These are phyloP conservation scores for Clitopilus passeckerianus DNA, from an alignment of 768 basidiomycete species.

Conservation along the genomic window DNA sequence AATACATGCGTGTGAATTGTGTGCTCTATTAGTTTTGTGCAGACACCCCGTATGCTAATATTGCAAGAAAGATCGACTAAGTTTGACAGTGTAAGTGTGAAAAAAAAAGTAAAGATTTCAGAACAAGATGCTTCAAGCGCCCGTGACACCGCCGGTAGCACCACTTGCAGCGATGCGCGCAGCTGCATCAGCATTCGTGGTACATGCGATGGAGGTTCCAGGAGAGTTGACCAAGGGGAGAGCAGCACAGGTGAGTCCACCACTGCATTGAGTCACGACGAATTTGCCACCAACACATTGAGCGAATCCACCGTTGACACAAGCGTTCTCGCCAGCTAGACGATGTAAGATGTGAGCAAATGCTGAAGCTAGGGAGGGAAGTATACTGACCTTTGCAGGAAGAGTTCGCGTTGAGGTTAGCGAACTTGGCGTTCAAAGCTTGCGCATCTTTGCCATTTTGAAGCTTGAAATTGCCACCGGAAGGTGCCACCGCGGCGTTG, in stretches of 20 bases:
- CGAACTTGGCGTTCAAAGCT: constrained; percentile 47
- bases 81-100: not conserved
- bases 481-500: constrained; percentile 3
- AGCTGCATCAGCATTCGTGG: constrained; percentile 37
- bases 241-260: constrained; percentile 36
- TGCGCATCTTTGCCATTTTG: constrained; percentile 49
- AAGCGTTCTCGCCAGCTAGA: constrained; percentile 37
- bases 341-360: constrained; percentile 22
- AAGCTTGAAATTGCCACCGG: constrained; percentile 25
- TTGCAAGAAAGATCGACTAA: not conserved
- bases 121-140: constrained; percentile 12
- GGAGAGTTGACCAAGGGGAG: constrained; percentile 50
- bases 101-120: constrained; percentile 7
- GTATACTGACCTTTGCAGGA: constrained; percentile 32
- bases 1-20: not conserved
- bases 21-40: not conserved
- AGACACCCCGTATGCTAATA: not conserved
- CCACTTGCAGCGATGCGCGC: constrained; percentile 38
- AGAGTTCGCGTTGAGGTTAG: constrained; percentile 36
- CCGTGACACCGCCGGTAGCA: constrained; percentile 36
- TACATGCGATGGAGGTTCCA: constrained; percentile 50
- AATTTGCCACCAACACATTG: constrained; percentile 51
- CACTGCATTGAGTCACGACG: constrained; percentile 29
- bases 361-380: not conserved
- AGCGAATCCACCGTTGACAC: constrained; percentile 40